Conservation (phyloP, 1,284 basidiomycete genomes). For the Trichosporon ovoides region DNA sequence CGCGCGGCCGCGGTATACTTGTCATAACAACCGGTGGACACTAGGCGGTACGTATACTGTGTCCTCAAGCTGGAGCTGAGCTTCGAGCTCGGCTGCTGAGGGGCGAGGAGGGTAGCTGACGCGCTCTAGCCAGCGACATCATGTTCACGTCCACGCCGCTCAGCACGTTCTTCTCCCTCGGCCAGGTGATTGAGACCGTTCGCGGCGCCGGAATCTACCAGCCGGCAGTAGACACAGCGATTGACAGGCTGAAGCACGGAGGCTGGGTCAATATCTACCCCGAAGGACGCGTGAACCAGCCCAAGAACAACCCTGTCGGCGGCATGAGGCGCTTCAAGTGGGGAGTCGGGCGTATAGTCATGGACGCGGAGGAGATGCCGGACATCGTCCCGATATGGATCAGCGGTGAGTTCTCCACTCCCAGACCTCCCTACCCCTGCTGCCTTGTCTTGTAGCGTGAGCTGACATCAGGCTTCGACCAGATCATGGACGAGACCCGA, state of each 20-base stretch:
- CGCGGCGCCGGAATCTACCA: constrained; percentile 87
- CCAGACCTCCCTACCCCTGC: no score
- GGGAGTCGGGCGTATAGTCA: constrained; percentile 83
- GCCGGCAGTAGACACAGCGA: constrained; percentile 73
- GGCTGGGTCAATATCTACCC: constrained; percentile 92
- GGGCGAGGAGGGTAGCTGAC: background rate
- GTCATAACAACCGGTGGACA: constrained; percentile 46
- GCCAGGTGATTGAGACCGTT: constrained; percentile 90
- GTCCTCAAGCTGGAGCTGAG: no score
- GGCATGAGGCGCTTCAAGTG: constrained; percentile 83
- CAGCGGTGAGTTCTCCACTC: constrained; percentile 65
- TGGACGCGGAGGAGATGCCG: constrained; percentile 68
- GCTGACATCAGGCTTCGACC: constrained; percentile 64
- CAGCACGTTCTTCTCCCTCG: constrained; percentile 76
- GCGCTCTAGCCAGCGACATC: constrained; percentile 71
- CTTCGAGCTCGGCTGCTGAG: no score
- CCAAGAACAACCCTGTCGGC: constrained; percentile 55
- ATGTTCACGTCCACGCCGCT: constrained; percentile 89
- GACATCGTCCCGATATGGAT: constrained; percentile 93
- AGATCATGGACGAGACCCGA: constrained; percentile 81
- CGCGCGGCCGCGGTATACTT: constrained; percentile 33
- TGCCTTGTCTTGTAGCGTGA: no score
- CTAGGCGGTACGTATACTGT: constrained; percentile 30
- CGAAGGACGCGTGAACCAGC: constrained; percentile 86
- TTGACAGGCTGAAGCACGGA: constrained; percentile 70